Evolutionary conservation across 257 asterid species (phyloP).

Genomic region (Jacaranda copaia): DNA sequence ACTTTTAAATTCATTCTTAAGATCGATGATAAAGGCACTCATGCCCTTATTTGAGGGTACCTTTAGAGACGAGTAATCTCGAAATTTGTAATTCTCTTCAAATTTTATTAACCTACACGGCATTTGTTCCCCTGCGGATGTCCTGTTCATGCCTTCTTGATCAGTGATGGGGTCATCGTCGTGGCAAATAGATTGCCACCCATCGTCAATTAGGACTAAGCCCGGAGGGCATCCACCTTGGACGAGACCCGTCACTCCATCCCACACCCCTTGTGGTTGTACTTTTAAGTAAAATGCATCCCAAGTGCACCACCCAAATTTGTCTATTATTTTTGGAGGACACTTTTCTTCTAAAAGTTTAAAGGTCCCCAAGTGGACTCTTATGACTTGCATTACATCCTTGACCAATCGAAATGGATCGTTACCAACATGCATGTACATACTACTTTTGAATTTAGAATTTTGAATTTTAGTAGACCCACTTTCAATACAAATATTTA

Average conservation of each 20-base stretch:
- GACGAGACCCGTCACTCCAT: not conserved
- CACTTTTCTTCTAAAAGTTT: constrained; percentile 39
- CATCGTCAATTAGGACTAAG: constrained; percentile 30
- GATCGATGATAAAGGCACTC: constrained; percentile 43
- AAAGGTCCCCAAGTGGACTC: constrained; percentile 39
- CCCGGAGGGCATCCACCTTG: not conserved
- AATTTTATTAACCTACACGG: constrained; percentile 50
- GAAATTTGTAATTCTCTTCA: constrained; percentile 43
- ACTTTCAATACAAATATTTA: constrained; percentile 37
- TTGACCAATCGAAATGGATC: constrained; percentile 34
- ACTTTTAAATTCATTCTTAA: constrained; percentile 38
- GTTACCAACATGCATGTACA: constrained; percentile 35
- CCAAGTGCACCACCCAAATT: constrained; percentile 47
- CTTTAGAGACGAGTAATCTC: constrained; percentile 37
- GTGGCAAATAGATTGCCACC: constrained; percentile 35
- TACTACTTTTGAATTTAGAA: not conserved
- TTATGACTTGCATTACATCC: constrained; percentile 30
- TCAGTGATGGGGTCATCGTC: constrained; percentile 35
- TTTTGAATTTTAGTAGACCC: constrained; percentile 34
- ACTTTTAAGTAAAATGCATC: constrained; percentile 32
- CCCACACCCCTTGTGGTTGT: not conserved
- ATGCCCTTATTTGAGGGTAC: constrained; percentile 30
- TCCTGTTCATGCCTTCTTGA: constrained; percentile 42
- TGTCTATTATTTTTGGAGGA: constrained; percentile 35
- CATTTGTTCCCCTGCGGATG: constrained; percentile 54